Evolutionary conservation across 192 early-diverging fungal genomes (phyloP).

Genomic region (Coemansia sp.): DNA sequence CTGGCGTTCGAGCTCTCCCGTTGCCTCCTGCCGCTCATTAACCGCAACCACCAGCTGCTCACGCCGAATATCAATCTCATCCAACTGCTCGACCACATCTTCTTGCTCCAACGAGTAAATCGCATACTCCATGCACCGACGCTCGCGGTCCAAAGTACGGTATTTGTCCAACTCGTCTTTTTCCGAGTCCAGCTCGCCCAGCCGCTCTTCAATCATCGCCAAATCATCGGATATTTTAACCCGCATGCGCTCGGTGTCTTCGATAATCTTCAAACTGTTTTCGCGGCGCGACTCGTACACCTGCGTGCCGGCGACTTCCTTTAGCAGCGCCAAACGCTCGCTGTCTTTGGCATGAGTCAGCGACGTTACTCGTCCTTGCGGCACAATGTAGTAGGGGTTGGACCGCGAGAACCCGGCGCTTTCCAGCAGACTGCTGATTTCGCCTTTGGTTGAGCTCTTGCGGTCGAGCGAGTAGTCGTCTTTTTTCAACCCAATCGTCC

Average conservation of each 20-base stretch:
- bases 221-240: constrained; percentile 88
- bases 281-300: constrained; percentile 91
- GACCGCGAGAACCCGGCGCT: constrained; percentile 94
- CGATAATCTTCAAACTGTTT: constrained; percentile 89
- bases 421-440: constrained; percentile 92
- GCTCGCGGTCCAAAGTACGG: constrained; percentile 81
- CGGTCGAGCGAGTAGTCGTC: constrained; percentile 98
- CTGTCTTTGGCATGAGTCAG: constrained; percentile 93
- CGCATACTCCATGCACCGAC: constrained; percentile 88
- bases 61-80: constrained; percentile 61
- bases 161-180: constrained; percentile 91
- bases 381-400: constrained; percentile 99
- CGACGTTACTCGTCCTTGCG: constrained; percentile 88
- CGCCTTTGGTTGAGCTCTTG: constrained; percentile 87
- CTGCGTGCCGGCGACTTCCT: constrained; percentile 96
- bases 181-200: constrained; percentile 88
- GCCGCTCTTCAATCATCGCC: constrained; percentile 81
- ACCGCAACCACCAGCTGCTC: constrained; percentile 59
- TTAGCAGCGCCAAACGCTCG: constrained; percentile 86
- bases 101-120: constrained; percentile 88
- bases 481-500: constrained; percentile 95
- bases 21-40: constrained; percentile 60
- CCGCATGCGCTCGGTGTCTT: constrained; percentile 81
- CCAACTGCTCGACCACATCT: constrained; percentile 75
- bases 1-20: constrained; percentile 57